These are phyloP conservation scores for Candida saitoana DNA, from an alignment of 805 yeast species.

Conservation along the genomic window DNA sequence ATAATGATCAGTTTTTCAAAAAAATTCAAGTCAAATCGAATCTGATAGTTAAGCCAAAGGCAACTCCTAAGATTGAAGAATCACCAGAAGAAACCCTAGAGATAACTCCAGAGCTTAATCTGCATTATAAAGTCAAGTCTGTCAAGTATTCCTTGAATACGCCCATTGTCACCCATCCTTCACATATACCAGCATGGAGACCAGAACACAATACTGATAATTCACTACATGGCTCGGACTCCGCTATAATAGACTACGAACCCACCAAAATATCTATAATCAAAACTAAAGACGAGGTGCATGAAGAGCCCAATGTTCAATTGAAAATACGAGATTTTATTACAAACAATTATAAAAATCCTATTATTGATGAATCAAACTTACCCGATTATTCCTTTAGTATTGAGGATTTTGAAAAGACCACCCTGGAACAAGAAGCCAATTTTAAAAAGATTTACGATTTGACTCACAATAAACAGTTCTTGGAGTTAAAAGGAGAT, in stretches of 20 bases:
- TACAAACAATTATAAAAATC: constrained; percentile 24
- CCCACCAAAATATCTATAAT: constrained; percentile 26
- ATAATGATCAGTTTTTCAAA: neutral
- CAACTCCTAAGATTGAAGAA: no score
- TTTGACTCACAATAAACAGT: constrained; percentile 30
- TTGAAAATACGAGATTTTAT: constrained; percentile 24
- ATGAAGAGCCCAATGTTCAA: constrained; percentile 25
- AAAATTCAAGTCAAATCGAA: neutral
- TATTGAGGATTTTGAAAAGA: constrained; percentile 56
- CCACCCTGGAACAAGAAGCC: constrained; percentile 49
- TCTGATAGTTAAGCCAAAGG: neutral
- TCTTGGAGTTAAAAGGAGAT: constrained; percentile 41
- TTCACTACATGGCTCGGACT: constrained; percentile 11
- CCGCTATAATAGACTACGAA: constrained; percentile 21
- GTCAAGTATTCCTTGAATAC: constrained; percentile 31
- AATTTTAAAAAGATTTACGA: constrained; percentile 45
- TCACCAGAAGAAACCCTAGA: neutral
- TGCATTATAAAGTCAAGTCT: constrained; percentile 19
- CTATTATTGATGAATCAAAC: constrained; percentile 36
- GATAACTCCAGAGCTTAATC: neutral
- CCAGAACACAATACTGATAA: constrained; percentile 21
- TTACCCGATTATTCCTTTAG: constrained; percentile 27
- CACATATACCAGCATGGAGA: constrained; percentile 41
- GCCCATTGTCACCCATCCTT: constrained; percentile 39
- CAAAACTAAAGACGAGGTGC: constrained; percentile 10